Evolutionary conservation across 441 rosid species (phyloP).

Genomic region (Macaranga tanarius): DNA sequence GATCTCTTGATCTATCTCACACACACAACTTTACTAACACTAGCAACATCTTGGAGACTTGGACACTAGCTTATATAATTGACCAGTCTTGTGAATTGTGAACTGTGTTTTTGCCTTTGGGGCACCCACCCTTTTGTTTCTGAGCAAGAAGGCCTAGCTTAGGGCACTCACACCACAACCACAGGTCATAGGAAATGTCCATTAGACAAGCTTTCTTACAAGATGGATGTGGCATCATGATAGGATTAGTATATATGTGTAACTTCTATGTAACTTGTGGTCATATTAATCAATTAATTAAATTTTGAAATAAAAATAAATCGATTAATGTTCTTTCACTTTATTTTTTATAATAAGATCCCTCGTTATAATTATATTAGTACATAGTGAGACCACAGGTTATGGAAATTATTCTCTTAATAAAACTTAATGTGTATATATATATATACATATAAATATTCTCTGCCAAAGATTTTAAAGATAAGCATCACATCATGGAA

Average conservation of each 20-base stretch:
- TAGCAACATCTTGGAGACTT: conserved; percentile 7
- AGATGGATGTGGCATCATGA: conserved; percentile 11
- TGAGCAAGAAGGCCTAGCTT: background rate
- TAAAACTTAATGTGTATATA: background rate
- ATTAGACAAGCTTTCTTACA: conserved; percentile 10
- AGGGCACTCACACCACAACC: background rate
- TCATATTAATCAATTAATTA: too few species aligned
- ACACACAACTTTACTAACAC: background rate
- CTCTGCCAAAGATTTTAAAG: background rate
- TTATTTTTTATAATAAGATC: background rate
- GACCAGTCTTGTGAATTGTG: background rate
- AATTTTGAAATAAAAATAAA: too few species aligned
- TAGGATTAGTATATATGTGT: background rate
- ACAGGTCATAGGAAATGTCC: conserved; percentile 26
- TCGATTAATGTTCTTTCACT: too few species aligned
- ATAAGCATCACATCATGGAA: conserved; percentile 19
- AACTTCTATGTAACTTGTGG: conserved; percentile 22
- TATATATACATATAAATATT: background rate
- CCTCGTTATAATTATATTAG: too few species aligned
- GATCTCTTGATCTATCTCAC: background rate
- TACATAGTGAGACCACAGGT: conserved; percentile 2
- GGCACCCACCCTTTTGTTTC: background rate
- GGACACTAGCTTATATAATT: conserved; percentile 3
- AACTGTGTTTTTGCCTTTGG: background rate
- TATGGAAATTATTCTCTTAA: conserved; percentile 12